Base-by-base conservation (phyloP, 129 eudicot species). In the Tagetes erecta region DNA sequence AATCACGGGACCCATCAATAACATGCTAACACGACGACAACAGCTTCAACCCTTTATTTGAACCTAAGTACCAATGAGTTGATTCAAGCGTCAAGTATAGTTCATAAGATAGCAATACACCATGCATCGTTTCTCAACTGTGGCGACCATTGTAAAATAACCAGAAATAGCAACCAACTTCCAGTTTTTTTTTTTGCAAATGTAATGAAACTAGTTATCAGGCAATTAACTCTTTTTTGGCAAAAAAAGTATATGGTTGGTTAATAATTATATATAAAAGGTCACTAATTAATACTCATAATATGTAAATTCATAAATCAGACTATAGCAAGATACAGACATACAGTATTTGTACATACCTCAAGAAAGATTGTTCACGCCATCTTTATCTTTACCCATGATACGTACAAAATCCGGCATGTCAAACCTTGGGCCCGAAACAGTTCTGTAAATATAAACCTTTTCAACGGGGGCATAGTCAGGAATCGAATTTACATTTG, bases 401-500 rank as follows among this genome's bases (percentile, higher is more conserved):
- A 89, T 88, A 78, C 95, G 82, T 8, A 95, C 91, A 67, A 91
- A 95, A 42, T 68, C 75, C 20, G 99, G 99, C 70, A 77, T 82
- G 80, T 95, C 99, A 39, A 70, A 78, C 86, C 99, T 84, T 39
- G 84, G 87, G 35, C 99, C 97, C 0, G 92, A 94, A 65, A 95
- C 86, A 0, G 96, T 77, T 8, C 99, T 76, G 79, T 95, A 95
- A 42, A 91, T 84, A 51, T 95, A 95, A 42, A 95, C 88, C 81
- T 85, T 91, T 76, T 95, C 99, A 14, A 95, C 94, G 0, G 90
- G 87, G 30, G 74, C 72, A 69, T 78, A 81, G 45, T 91, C 94
- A 0, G 96, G 87, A 60, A 88, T 75, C 1, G 85, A 80, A 12
- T 84, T 84, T 1, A 92, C 84, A 36, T 85, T 84, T 10, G 88